Evolutionary conservation across 495 filamentous ascomycete species (phyloP), one percentile per base, ranked within the genome.

Genomic region (Cercophora sp.): DNA sequence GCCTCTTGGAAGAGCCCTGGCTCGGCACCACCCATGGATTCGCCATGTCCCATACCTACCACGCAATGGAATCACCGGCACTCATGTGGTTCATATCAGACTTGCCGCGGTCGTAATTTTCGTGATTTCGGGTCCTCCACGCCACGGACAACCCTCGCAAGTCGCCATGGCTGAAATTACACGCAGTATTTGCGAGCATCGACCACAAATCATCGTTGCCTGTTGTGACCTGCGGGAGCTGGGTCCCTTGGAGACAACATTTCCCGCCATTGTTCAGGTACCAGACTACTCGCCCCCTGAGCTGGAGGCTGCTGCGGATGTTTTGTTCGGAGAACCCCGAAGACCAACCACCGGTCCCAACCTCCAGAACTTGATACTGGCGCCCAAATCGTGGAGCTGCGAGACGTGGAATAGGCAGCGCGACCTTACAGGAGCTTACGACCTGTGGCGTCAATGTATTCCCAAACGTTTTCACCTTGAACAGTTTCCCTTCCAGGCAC

Each of bases 1-100:
- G 55, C 74, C 77, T 22, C 64, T 85, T 45, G 82, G 82, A 24
- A 72, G 70, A 45, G 74, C 79, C 11, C 62, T 85, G 54, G 79
- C 80, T 4, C 65, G 50, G 19, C 68, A 72, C 46, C 80, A 84
- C 59, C 66, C 72, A 1, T 77, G 72, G 68, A 69, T 85, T 55
- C 76, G 78, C 32, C 82, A 85, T 57, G 79, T 83, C 48, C 82
- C 82, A 19, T 85, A 85, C 49, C 75, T 75, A 5, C 71, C 73
- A 16, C 72, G 68, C 23, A 75, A 77, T 40, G 80, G 80, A 11
- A 79, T 85, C 50, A 85, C 79, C 5, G 70, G 68, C 36, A 80
- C 73, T 6, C 82, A 85, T 60, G 70, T 74, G n/a, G 76, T 72
- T 20, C 81, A 83, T 60, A 79, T 85, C 50, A 77, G 75, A 56